These are phyloP conservation scores for Phlegmacium glaucopus DNA, from an alignment of 768 basidiomycete species.

Conservation along the genomic window DNA sequence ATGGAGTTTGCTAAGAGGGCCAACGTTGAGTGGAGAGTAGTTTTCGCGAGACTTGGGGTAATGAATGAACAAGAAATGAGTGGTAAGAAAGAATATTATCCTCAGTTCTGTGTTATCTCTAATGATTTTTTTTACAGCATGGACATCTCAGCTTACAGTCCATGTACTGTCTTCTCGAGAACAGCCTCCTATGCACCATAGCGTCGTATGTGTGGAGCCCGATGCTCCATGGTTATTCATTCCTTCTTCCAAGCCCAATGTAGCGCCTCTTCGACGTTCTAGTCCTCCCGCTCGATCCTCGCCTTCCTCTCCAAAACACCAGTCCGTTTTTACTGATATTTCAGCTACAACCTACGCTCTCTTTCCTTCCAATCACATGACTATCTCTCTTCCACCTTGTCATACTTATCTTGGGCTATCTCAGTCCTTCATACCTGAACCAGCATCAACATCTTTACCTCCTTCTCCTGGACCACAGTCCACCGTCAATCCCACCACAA, in stretches of 20 bases:
- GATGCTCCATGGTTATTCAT: conserved; percentile 60
- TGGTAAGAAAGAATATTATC: conserved; percentile 40
- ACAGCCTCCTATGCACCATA: conserved; percentile 55
- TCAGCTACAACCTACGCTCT: conserved; percentile 51
- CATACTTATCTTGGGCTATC: conserved; percentile 32
- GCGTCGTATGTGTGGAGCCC: conserved; percentile 56
- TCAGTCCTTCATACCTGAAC: conserved; percentile 32
- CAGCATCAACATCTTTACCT: conserved; percentile 14
- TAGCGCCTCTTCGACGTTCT: conserved; percentile 16
- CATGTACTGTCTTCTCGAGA: conserved; percentile 34
- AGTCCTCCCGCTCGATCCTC: conserved; percentile 23
- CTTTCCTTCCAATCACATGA: conserved; percentile 38
- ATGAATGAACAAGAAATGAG: conserved; percentile 60
- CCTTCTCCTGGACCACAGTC: conserved; percentile 9
- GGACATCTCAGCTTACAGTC: conserved; percentile 52
- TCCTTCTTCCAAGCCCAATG: conserved; percentile 19
- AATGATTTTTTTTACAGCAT: conserved; percentile 44
- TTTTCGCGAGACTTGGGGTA: conserved; percentile 64
- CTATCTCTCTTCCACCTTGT: conserved; percentile 34
- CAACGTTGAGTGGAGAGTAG: conserved; percentile 78
- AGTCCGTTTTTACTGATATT: conserved; percentile 34
- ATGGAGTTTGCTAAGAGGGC: conserved; percentile 58
- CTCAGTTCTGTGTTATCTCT: conserved; percentile 1
- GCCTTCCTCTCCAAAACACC: conserved; percentile 19
- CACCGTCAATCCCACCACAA: background rate